Conservation (phyloP, 805 yeast species). For the Lipomyces starkeyi region DNA sequence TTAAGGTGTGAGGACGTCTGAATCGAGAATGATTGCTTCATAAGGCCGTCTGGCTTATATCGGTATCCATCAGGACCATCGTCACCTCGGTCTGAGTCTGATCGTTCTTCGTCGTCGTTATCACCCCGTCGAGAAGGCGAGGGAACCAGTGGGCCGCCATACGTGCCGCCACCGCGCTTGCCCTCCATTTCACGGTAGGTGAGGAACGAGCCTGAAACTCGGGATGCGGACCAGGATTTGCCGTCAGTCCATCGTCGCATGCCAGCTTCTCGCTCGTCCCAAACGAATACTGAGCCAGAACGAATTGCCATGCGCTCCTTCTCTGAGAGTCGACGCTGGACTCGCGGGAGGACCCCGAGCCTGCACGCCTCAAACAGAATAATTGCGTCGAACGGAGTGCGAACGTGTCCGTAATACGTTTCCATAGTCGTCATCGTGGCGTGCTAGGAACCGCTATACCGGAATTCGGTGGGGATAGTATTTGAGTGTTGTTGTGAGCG, state of each 20-base stretch:
- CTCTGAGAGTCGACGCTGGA: constrained; percentile 62
- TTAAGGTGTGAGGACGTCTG: constrained; percentile 59
- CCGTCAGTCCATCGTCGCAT: constrained; percentile 85
- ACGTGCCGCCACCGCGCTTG: constrained; percentile 36
- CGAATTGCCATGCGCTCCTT: constrained; percentile 59
- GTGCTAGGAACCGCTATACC: not conserved
- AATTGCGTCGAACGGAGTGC: constrained; percentile 65
- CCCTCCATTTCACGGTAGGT: constrained; percentile 66
- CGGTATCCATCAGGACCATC: constrained; percentile 46
- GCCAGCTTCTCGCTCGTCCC: constrained; percentile 74
- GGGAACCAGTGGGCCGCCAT: constrained; percentile 30
- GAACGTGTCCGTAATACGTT: constrained; percentile 66
- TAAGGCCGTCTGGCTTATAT: constrained; percentile 59
- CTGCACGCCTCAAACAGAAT: constrained; percentile 70
- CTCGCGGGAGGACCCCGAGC: constrained; percentile 60
- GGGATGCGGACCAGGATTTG: constrained; percentile 71
- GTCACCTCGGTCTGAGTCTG: constrained; percentile 20
- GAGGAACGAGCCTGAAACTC: constrained; percentile 68
- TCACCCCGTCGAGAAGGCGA: constrained; percentile 9
- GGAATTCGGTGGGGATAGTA: not conserved
- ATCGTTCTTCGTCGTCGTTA: constrained; percentile 18
- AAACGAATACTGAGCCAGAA: constrained; percentile 68
- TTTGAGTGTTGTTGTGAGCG: not conserved
- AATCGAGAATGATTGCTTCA: constrained; percentile 69
- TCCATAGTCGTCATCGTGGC: constrained; percentile 50